Base-by-base conservation (phyloP, 2,329 filamentous ascomycete species). In the Neocatenulostroma microsporum region DNA sequence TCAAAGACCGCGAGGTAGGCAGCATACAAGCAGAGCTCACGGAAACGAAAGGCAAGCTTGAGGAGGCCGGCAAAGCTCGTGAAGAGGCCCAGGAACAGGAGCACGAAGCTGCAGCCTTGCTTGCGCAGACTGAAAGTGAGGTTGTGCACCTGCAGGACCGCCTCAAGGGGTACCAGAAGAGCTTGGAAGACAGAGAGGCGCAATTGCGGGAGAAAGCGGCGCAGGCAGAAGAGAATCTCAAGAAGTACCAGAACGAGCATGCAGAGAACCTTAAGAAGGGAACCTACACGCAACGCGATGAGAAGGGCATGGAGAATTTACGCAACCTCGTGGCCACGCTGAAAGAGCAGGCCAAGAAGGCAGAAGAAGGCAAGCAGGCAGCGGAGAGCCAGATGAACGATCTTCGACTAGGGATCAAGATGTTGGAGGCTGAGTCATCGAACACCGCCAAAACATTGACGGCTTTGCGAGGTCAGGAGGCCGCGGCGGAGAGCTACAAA, bases 91-190 rank as follows among this genome's bases (percentile, higher is more conserved):
- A 64, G 34, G 56, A 53, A n/a, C 60, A 66, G 17, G 57, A 63
- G 25, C 36, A 44, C 33, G 64, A 67, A 5, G 64, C 67, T 4
- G 54, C 62, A 5, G 43, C 53, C 11, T 37, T 31, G n/a, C 44
- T 54, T 15, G 47, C 37, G 15, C 34, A 45, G 23, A 46, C 49
- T 11, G 48, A 56, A 24, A 42, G 35, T 20, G 74, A 76, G 19
- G 60, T 68, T 1, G 67, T 72, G 48, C 78, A 67, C 36, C 61
- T 85, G 3, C 78, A 84, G 54, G 70, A 71, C 13, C 32, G 35
- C 23, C 36, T 50, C 27, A 51, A 49, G 25, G 42, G 44, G 17
- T 40, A 39, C 12, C 39, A 46, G 23, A 14, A 40, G 26, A 32
- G 29, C n/a, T 38, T 47, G 9, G 27, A 39, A 14, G 41, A 26